Evolutionary conservation across 2,329 filamentous ascomycete genomes (phyloP).

Genomic region (Colletotrichum higginsianum): DNA sequence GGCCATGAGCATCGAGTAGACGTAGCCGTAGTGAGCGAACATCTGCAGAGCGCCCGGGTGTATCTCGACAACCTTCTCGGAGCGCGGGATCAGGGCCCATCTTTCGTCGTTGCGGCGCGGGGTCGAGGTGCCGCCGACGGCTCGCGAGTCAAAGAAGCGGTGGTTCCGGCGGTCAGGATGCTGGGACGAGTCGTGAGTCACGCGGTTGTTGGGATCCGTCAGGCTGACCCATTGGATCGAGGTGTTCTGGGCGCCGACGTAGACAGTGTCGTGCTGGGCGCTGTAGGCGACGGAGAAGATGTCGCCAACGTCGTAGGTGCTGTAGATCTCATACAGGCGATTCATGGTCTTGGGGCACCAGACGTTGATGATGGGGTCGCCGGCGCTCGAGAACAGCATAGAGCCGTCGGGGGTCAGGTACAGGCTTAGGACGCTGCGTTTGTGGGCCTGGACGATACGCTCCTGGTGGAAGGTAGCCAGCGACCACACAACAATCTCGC

Average conservation of each 20-base stretch:
- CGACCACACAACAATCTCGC: slow-evolving; percentile 93
- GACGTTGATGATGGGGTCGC: slow-evolving; percentile 94
- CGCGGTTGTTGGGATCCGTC: slow-evolving; percentile 73
- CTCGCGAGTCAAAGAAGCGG: slow-evolving; percentile 92
- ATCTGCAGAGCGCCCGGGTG: slow-evolving; percentile 84
- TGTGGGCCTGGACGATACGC: slow-evolving; percentile 86
- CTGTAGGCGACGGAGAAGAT: slow-evolving; percentile 97
- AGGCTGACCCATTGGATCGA: slow-evolving; percentile 94
- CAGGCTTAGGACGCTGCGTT: slow-evolving; percentile 90
- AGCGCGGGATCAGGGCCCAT: slow-evolving; percentile 67
- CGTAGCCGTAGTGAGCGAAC: slow-evolving; percentile 95
- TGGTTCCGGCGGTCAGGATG: slow-evolving; percentile 86
- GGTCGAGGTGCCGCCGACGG: slow-evolving; percentile 85
- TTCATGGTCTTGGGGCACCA: slow-evolving; percentile 86
- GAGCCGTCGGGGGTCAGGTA: slow-evolving; percentile 82
- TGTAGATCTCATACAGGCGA: slow-evolving; percentile 90
- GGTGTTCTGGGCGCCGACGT: slow-evolving; percentile 94
- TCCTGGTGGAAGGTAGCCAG: slow-evolving; percentile 89
- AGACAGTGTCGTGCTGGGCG: slow-evolving; percentile 82
- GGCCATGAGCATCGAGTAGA: slow-evolving; percentile 95
- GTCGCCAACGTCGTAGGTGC: slow-evolving; percentile 93
- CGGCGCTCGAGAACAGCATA: slow-evolving; percentile 91
- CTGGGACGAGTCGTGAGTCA: slow-evolving; percentile 73
- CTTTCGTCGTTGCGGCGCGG: slow-evolving; percentile 77
- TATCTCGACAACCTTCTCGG: slow-evolving; percentile 80